These are phyloP conservation scores for Terana coerulea DNA, from an alignment of 768 basidiomycete genomes.

Conservation along the genomic window DNA sequence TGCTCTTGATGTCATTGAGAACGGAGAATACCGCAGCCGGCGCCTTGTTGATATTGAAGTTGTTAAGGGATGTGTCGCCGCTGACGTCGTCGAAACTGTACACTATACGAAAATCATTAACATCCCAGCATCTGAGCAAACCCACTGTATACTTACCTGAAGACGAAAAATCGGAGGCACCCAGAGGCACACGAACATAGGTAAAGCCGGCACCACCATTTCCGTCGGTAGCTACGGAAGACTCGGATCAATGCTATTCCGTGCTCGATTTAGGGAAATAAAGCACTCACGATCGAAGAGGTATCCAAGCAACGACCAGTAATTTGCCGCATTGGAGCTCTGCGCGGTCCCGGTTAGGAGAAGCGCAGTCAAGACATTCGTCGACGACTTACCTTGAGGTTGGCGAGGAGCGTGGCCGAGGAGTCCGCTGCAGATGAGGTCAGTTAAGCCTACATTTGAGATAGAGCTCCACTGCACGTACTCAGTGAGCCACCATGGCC, in stretches of 20 bases:
- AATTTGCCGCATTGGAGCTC: constrained; percentile 43
- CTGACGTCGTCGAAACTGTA: constrained; percentile 66
- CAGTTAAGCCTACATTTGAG: constrained; percentile 2
- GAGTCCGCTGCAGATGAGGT: constrained; percentile 62
- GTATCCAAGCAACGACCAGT: constrained; percentile 53
- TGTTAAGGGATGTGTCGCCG: constrained; percentile 54
- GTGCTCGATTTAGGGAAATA: no score
- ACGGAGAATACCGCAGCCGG: constrained; percentile 64
- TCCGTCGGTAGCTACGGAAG: constrained; percentile 46
- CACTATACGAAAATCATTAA: no score
- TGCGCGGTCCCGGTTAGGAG: no score
- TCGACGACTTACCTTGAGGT: constrained; percentile 54
- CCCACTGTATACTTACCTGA: constrained; percentile 42
- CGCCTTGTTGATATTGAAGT: constrained; percentile 53
- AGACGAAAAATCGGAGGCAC: constrained; percentile 71
- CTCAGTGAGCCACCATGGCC: constrained; percentile 70
- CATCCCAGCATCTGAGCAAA: background rate
- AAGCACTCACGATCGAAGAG: constrained; percentile 47
- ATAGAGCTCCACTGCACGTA: no score
- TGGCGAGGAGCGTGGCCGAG: constrained; percentile 55
- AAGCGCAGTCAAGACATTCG: no score
- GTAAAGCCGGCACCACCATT: constrained; percentile 63
- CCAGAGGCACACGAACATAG: constrained; percentile 66
- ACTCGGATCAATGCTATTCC: background rate
- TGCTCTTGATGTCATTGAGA: constrained; percentile 56